Base-by-base conservation (phyloP, 2,329 filamentous ascomycete species). In the Beauveria caledonica region DNA sequence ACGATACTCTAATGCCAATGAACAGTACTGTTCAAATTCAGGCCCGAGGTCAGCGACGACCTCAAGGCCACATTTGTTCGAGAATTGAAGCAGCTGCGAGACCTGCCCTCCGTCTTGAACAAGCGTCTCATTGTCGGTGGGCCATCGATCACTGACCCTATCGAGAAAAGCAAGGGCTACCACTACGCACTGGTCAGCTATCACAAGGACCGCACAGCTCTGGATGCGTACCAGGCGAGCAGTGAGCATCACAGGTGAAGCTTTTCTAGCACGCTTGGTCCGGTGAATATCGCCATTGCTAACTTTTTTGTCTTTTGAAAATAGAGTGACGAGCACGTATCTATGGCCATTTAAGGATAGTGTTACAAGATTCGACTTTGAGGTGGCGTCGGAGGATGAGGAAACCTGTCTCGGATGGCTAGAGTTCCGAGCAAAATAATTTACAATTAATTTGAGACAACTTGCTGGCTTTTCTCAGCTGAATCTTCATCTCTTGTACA, bases 261-360 rank as follows among this genome's bases (percentile, higher is more conserved):
- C 29, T 61, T 1, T n/a, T 1, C 0, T 5, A 15, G 48, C 19
- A 23, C 23, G 2, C 29, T 33, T 11, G 19, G 9, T 23, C 15
- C 50, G 29, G 8, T 21, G 5, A 1, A 23, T 10, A 17, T 19
- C 29, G 29, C 29, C 29, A 1, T 15, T 7, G 17, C 11, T 9
- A 10, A 17, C 19, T n/a, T 36, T 52, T 19, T 19, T 13, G 1
- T 44, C 23, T 13, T 60, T 9, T 25, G 60, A 29, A 62, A 45
- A 17, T 5, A 83, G 81, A 55, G 78, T 83, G 0, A 83, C 80
- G 0, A 76, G 72, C 33, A 76, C 73, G 3, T 79, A 78, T 55
- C 68, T 84, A 8, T 81, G 77, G 68, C 80, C 80, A 0, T 83
- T 74, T 64, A 78, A 77, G 19, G 80, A 83, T 55, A 79, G 83